Percentiles rank a stretch among this genome's conserved stretches.
These are phyloP conservation scores for Bonia amplexicaulis DNA, from an alignment of 176 grass and related monocot species.

Conservation along the genomic window DNA sequence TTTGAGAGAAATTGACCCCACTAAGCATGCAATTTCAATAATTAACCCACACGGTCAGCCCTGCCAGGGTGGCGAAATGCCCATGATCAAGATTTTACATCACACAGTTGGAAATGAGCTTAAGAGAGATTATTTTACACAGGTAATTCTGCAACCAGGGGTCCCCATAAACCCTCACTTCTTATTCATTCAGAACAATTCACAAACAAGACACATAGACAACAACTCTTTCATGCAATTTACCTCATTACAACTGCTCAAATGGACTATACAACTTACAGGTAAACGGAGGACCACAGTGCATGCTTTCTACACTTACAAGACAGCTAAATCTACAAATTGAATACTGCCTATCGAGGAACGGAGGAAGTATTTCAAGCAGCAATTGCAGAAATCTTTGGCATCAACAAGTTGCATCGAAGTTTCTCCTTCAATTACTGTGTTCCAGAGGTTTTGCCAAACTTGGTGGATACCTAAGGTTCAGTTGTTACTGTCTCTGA, in stretches of 20 bases:
- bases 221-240: background rate
- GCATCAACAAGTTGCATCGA: slow-evolving; percentile 39
- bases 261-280: slow-evolving; percentile 27
- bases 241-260: slow-evolving; percentile 36
- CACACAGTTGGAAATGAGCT: no score
- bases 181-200: slow-evolving; percentile 4
- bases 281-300: background rate
- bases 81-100: no score
- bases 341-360: slow-evolving; percentile 4
- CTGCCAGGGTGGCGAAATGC: no score
- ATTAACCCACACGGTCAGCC: no score
- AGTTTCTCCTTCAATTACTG: slow-evolving; percentile 33
- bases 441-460: slow-evolving; percentile 31
- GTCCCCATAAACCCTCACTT: background rate
- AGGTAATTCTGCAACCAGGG: background rate
- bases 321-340: slow-evolving; percentile 17
- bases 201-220: slow-evolving; percentile 20
- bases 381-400: slow-evolving; percentile 34
- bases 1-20: no score
- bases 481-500: slow-evolving; percentile 52
- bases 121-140: background rate
- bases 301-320: slow-evolving; percentile 22
- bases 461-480: slow-evolving; percentile 42
- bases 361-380: slow-evolving; percentile 9
- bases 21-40: no score